phyloP scores from a whole-genome alignment of 306 rosid genomes.

The Boehmeria nivea region DNA sequence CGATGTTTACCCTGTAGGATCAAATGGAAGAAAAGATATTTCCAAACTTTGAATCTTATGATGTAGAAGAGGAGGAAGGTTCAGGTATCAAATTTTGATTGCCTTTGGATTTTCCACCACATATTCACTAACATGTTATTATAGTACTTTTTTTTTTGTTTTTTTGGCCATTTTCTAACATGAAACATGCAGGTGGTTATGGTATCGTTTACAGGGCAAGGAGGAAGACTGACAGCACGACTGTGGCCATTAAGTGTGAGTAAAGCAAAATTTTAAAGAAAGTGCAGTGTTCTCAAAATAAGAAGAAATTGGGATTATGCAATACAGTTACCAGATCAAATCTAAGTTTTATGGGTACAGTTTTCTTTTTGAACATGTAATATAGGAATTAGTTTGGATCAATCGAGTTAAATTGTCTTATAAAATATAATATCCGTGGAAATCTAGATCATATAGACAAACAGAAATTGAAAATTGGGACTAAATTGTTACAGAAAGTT shows the following conservation, averaged over 20 bases:
- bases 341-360: not conserved
- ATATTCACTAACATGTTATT: not conserved
- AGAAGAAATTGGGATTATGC: not conserved
- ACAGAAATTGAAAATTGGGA: no score
- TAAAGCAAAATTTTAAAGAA: slow-evolving; percentile 1
- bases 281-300: not conserved
- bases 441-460: no score
- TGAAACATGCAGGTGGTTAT: slow-evolving; percentile 56
- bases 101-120: not conserved
- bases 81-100: slow-evolving; percentile 42
- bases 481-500: not conserved
- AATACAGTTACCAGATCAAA: not conserved
- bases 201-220: slow-evolving; percentile 69
- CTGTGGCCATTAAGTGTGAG: slow-evolving; percentile 65
- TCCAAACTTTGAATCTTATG: slow-evolving; percentile 49
- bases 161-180: slow-evolving; percentile 2
- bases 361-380: not conserved
- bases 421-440: no score
- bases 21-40: slow-evolving; percentile 37
- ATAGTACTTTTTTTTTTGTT: not conserved
- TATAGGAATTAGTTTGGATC: no score
- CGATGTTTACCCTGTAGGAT: slow-evolving; percentile 31
- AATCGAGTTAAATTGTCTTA: no score
- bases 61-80: slow-evolving; percentile 70
- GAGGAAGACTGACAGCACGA: slow-evolving; percentile 45